A percentile compares a stretch with the other conserved stretches of the same genome.
Conservation (phyloP, 1,284 basidiomycete species). For the Phenoliferia sp. region DNA sequence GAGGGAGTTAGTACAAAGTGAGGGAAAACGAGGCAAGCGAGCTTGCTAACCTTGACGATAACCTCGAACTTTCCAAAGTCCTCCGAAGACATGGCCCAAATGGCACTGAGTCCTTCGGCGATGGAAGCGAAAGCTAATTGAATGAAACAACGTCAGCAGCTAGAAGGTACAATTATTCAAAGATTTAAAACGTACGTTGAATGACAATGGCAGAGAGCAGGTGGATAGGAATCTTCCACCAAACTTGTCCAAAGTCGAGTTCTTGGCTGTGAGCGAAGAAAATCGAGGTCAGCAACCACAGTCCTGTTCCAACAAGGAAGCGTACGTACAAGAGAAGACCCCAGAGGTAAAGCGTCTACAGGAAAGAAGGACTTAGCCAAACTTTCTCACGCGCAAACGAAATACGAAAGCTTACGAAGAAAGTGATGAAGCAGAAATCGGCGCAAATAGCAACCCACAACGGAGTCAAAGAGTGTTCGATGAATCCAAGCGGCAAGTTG, state of each 20-base stretch:
- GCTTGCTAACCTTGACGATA: constrained; percentile 24
- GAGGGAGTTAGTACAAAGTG: not conserved
- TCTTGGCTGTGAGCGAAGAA: constrained; percentile 35
- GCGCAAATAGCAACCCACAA: constrained; percentile 44
- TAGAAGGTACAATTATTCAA: not conserved
- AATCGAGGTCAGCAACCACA: not conserved
- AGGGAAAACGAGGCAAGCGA: not conserved
- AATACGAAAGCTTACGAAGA: constrained; percentile 38
- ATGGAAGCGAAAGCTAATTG: constrained; percentile 40
- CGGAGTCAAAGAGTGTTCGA: constrained; percentile 40
- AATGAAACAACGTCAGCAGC: not conserved
- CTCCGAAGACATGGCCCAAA: constrained; percentile 43
- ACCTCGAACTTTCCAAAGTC: constrained; percentile 34
- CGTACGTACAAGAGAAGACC: constrained; percentile 36
- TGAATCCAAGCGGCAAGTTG: constrained; percentile 44
- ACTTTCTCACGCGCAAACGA: constrained; percentile 20
- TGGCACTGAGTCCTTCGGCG: constrained; percentile 43
- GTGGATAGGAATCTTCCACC: constrained; percentile 41
- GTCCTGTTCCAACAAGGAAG: not conserved
- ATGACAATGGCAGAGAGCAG: constrained; percentile 40
- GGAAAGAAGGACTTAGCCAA: constrained; percentile 12
- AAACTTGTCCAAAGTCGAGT: constrained; percentile 40
- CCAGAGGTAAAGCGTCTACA: constrained; percentile 40
- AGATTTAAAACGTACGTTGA: constrained; percentile 22
- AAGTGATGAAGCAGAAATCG: constrained; percentile 45